Percentiles rank a stretch among this genome's conserved stretches.
These are phyloP conservation scores for Triticum aestivum DNA, from an alignment of 176 grass and related monocot species.

Conservation along the genomic window IWGSC_CS_RefSeq_v2.1 NC_057807.1:35439496-35439995, in stretches of 20 bases:
- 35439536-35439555: background rate
- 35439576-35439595: background rate
- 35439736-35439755: background rate
- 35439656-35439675: background rate
- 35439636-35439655: background rate
- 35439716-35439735: background rate
- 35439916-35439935: background rate
- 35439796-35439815: too few species aligned
- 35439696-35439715: background rate
- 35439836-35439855: background rate
- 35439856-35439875: background rate
- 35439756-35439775: background rate
- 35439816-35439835: background rate
- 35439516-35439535: slow-evolving; percentile 13
- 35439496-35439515: background rate
- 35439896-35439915: background rate
- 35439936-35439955: background rate
- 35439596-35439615: background rate
- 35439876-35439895: background rate
- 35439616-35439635: background rate
- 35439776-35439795: too few species aligned
- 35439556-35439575: background rate
- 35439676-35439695: background rate
- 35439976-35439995: background rate
- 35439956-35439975: background rate